phyloP scores from a whole-genome alignment of 106 monocot genomes.

The Chionographis japonica region DNA sequence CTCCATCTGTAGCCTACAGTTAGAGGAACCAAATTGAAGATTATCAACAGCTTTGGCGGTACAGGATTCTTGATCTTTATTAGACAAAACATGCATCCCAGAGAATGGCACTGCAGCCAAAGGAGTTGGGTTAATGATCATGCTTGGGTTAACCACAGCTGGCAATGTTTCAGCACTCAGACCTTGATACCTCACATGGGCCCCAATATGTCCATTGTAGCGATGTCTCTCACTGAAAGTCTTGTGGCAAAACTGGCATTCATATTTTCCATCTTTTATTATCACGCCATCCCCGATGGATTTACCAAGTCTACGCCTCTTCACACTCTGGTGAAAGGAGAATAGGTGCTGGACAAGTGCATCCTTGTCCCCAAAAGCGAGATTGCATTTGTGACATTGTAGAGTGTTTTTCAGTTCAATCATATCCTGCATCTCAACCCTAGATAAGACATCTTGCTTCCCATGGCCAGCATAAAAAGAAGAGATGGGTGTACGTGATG shows the following conservation, averaged over 20 bases:
- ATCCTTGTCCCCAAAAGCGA: conserved; percentile 28
- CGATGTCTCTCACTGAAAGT: conserved; percentile 45
- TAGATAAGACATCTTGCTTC: conserved; percentile 16
- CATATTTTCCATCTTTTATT: conserved; percentile 56
- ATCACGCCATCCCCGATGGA: conserved; percentile 43
- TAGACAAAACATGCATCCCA: conserved; percentile 7
- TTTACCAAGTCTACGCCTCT: conserved; percentile 43
- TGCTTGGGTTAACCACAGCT: conserved; percentile 7
- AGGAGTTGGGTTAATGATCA: conserved; percentile 6
- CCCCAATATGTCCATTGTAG: conserved; percentile 54
- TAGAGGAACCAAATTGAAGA: conserved; percentile 1
- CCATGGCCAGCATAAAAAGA: conserved; percentile 16
- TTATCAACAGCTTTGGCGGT: conserved; percentile 18
- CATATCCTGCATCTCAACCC: conserved; percentile 4
- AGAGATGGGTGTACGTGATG: conserved; percentile 10
- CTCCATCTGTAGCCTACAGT: conserved; percentile 1
- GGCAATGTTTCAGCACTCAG: conserved; percentile 18
- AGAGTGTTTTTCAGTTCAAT: conserved; percentile 7
- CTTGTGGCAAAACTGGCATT: conserved; percentile 64
- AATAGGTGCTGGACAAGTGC: conserved; percentile 24
- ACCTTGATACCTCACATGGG: conserved; percentile 56
- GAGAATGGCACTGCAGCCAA: conserved; percentile 13
- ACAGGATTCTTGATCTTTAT: conserved; percentile 16
- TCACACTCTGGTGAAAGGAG: conserved; percentile 29
- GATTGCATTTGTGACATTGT: conserved; percentile 25